phyloP scores from a whole-genome alignment of 768 basidiomycete species.

The Porpolomopsis calyptriformis region DNA sequence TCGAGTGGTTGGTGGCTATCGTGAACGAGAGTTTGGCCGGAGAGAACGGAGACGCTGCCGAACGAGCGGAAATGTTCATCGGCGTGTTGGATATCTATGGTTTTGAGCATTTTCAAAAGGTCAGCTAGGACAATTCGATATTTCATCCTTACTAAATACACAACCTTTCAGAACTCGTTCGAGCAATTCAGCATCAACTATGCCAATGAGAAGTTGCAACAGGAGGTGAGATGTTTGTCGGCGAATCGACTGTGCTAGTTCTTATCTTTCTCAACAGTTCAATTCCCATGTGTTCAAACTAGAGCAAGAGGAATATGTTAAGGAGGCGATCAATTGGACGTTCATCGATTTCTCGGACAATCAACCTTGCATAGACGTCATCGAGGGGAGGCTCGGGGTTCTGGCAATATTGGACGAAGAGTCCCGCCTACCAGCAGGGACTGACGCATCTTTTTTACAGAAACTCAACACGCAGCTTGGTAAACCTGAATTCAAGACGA shows the following conservation, averaged over 20 bases:
- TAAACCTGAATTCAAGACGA: conserved; percentile 75
- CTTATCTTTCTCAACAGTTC: conserved; percentile 45
- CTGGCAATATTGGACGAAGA: conserved; percentile 94
- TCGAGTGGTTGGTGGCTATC: conserved; percentile 96
- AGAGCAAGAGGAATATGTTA: conserved; percentile 98
- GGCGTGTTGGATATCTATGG: conserved; percentile 98
- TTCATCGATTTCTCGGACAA: conserved; percentile 99
- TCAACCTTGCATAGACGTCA: conserved; percentile 96
- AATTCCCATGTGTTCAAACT: conserved; percentile 99
- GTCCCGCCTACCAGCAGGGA: conserved; percentile 89
- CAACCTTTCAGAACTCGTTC: conserved; percentile 56
- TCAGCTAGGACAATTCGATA: conserved; percentile 15
- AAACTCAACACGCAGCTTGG: conserved; percentile 80
- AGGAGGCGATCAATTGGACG: conserved; percentile 98
- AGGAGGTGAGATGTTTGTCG: conserved; percentile 55
- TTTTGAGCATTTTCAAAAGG: conserved; percentile 96
- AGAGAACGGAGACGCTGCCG: conserved; percentile 86
- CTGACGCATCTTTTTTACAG: conserved; percentile 84
- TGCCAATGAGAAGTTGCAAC: conserved; percentile 95
- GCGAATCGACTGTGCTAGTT: conserved; percentile 2
- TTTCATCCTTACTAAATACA: conserved; percentile 2
- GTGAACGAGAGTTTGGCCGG: conserved; percentile 96
- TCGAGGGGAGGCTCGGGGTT: conserved; percentile 94
- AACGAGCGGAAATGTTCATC: conserved; percentile 94
- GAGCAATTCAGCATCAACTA: conserved; percentile 99